Conservation (phyloP, 441 rosid genomes). For the Geranium incanum region DNA sequence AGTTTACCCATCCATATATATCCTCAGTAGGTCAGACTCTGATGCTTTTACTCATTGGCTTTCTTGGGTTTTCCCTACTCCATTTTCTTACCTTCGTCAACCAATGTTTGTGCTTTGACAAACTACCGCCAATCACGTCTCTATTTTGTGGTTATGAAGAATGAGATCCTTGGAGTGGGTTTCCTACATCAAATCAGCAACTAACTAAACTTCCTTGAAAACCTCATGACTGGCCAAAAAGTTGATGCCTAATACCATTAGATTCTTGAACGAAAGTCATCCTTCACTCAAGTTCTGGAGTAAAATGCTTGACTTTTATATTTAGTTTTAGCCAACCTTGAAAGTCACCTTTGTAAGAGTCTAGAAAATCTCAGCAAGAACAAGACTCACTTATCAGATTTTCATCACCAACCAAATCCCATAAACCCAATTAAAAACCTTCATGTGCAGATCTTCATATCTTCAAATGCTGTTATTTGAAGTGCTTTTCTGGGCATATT, state of each 20-base stretch:
- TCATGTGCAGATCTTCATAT: neutral
- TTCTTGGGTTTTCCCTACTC: neutral
- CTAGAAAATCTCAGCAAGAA: neutral
- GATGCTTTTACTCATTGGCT: neutral
- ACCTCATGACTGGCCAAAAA: neutral
- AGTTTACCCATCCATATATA: neutral
- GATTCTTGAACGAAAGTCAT: neutral
- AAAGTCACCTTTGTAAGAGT: neutral
- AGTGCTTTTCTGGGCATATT: neutral
- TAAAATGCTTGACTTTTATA: neutral
- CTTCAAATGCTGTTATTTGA: neutral
- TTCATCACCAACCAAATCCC: neutral
- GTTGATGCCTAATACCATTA: neutral
- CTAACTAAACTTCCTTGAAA: neutral
- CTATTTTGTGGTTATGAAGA: neutral
- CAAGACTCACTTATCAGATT: neutral
- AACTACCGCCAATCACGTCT: neutral
- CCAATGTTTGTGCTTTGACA: neutral
- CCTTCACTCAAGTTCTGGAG: neutral
- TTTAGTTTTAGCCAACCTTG: neutral
- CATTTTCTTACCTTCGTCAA: neutral
- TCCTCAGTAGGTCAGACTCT: neutral
- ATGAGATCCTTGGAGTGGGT: neutral
- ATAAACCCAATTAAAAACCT: neutral
- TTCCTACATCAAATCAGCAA: neutral